These are phyloP conservation scores for Setomelanomma holmii DNA, from an alignment of 2,329 filamentous ascomycete species.

Conservation along the genomic window DNA sequence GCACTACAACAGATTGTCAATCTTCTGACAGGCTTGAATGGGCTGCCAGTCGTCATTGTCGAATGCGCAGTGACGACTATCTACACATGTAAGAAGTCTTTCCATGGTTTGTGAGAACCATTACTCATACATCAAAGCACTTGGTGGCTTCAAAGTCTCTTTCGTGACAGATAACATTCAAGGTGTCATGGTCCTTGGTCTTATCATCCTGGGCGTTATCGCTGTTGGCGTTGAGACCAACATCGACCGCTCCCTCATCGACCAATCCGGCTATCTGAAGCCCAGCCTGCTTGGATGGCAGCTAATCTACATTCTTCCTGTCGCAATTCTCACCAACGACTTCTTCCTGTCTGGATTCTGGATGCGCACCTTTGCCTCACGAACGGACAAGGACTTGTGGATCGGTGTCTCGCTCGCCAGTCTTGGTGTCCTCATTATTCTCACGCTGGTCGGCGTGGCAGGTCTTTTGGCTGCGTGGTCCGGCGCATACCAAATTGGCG, in stretches of 20 bases:
- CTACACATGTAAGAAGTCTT: constrained; percentile 71
- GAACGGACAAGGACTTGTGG: constrained; percentile 78
- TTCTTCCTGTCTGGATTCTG: constrained; percentile 87
- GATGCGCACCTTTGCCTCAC: constrained; percentile 82
- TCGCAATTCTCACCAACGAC: constrained; percentile 83
- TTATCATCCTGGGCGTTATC: constrained; percentile 78
- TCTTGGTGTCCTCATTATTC: constrained; percentile 68
- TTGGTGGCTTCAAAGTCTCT: constrained; percentile 83
- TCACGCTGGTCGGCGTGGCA: constrained; percentile 74
- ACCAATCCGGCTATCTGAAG: constrained; percentile 72
- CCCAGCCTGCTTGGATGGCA: constrained; percentile 80
- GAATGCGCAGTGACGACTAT: constrained; percentile 80
- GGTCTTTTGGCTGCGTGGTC: constrained; percentile 82
- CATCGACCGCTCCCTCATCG: constrained; percentile 73
- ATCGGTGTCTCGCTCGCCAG: constrained; percentile 75
- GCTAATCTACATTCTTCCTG: constrained; percentile 81
- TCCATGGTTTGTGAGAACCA: background rate
- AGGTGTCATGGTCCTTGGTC: constrained; percentile 75
- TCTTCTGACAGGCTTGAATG: constrained; percentile 75
- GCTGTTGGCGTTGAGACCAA: constrained; percentile 78
- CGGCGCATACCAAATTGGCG: constrained; percentile 71
- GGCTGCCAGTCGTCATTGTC: constrained; percentile 77
- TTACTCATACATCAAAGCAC: constrained; percentile 56
- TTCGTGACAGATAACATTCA: constrained; percentile 86
- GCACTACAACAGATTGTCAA: constrained; percentile 80